Evolutionary conservation across 371 early-diverging fungal species (phyloP).

Genomic region (Aphelidium insulamus): DNA sequence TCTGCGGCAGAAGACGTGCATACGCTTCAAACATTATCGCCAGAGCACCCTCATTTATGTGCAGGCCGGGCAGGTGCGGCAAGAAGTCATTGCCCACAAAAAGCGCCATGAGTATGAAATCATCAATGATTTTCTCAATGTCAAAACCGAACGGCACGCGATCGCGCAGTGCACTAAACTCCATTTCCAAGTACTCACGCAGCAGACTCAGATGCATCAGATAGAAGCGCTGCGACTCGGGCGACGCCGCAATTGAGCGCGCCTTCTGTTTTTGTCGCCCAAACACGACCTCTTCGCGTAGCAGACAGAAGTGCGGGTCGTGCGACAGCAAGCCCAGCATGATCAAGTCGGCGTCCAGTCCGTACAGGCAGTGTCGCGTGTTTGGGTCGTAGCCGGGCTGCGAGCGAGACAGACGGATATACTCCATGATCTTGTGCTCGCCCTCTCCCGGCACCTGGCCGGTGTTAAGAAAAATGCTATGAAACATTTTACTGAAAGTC

Average conservation of each 20-base stretch:
- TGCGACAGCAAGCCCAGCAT: slow-evolving; percentile 91
- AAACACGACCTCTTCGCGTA: slow-evolving; percentile 91
- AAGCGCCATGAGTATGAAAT: slow-evolving; percentile 81
- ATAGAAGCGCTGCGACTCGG: slow-evolving; percentile 16
- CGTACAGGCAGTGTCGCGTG: slow-evolving; percentile 85
- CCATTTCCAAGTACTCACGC: slow-evolving; percentile 77
- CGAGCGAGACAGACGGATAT: slow-evolving; percentile 65
- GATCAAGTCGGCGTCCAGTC: slow-evolving; percentile 96
- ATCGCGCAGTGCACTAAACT: slow-evolving; percentile 35
- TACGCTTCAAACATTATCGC: slow-evolving; percentile 66
- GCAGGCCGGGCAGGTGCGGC: slow-evolving; percentile 80
- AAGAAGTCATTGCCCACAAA: slow-evolving; percentile 98
- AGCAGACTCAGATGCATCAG: slow-evolving; percentile 65
- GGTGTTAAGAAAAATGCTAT: too few relatives aligned
- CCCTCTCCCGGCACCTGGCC: slow-evolving; percentile 50
- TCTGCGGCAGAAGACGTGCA: slow-evolving; percentile 35
- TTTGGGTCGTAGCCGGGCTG: slow-evolving; percentile 59
- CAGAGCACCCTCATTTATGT: slow-evolving; percentile 85
- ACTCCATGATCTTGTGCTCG: slow-evolving; percentile 79
- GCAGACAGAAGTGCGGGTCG: slow-evolving; percentile 83
- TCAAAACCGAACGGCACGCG: slow-evolving; percentile 40
- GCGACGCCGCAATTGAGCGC: slow-evolving; percentile 3
- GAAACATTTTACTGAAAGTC: slow-evolving; percentile 21
- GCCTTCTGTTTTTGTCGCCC: slow-evolving; percentile 24
- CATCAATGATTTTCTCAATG: slow-evolving; percentile 84